These are phyloP conservation scores for Phytophthora chlamydospora DNA, from an alignment of 352 stramenopile species.

Conservation along the genomic window DNA sequence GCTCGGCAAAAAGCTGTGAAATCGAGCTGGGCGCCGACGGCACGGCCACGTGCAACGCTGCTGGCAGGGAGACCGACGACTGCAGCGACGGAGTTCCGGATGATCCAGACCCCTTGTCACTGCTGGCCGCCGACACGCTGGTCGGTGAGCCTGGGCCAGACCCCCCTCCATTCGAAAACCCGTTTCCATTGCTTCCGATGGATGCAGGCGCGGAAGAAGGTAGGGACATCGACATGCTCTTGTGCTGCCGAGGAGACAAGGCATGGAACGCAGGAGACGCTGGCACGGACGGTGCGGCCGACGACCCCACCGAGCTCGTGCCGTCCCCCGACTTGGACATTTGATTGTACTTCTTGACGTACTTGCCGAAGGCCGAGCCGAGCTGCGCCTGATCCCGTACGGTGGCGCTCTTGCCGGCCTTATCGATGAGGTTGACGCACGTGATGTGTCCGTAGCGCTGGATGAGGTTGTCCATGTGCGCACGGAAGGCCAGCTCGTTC, in stretches of 20 bases:
- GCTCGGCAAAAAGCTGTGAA: constrained; percentile 68
- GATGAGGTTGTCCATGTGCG: constrained; percentile 71
- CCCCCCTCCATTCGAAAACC: constrained; percentile 17
- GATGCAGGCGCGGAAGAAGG: constrained; percentile 12
- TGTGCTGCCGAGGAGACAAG: constrained; percentile 53
- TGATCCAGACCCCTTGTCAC: constrained; percentile 27
- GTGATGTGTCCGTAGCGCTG: constrained; percentile 79
- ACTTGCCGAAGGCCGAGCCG: constrained; percentile 90
- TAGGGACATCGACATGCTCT: constrained; percentile 31
- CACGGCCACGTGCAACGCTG: constrained; percentile 31
- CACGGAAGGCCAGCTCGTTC: constrained; percentile 62
- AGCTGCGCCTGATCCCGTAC: constrained; percentile 92
- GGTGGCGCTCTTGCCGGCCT: constrained; percentile 73
- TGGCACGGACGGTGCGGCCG: constrained; percentile 20
- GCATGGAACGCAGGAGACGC: constrained; percentile 21
- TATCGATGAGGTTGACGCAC: constrained; percentile 95
- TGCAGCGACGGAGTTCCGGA: constrained; percentile 20
- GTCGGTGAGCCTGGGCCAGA: constrained; percentile 37
- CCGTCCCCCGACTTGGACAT: constrained; percentile 64
- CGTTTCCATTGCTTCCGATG: constrained; percentile 29
- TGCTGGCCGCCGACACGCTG: constrained; percentile 39
- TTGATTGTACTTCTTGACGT: constrained; percentile 88
- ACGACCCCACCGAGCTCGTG: constrained; percentile 29
- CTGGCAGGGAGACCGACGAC: constrained; percentile 30
- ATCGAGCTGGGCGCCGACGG: constrained; percentile 52